A percentile compares a stretch with the other conserved stretches of the same genome.
phyloP scores from a whole-genome alignment of 768 basidiomycete species.

The Suillus decipiens region DNA sequence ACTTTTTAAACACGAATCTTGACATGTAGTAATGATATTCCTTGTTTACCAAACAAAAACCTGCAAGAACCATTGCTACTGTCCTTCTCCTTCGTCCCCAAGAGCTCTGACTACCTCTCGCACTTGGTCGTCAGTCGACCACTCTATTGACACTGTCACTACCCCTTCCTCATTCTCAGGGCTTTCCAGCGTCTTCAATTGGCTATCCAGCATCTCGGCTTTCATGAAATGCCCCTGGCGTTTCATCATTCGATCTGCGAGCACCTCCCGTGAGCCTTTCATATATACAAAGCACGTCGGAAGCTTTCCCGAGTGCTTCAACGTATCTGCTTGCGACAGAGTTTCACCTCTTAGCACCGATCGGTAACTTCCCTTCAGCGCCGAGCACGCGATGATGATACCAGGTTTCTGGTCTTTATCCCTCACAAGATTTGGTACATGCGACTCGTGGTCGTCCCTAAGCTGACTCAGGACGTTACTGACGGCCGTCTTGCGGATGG shows the following conservation, averaged over 20 bases:
- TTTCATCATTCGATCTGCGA: constrained; percentile 63
- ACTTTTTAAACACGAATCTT: no score
- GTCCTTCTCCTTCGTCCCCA: background rate
- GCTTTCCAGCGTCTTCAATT: constrained; percentile 68
- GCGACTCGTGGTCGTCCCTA: constrained; percentile 25
- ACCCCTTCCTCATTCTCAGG: constrained; percentile 70
- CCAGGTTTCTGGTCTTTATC: constrained; percentile 36
- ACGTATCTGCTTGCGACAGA: constrained; percentile 18
- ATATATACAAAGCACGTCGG: constrained; percentile 84
- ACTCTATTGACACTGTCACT: constrained; percentile 56
- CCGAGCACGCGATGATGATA: constrained; percentile 85
- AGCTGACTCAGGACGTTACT: constrained; percentile 21
- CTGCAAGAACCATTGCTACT: background rate
- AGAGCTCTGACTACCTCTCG: constrained; percentile 31
- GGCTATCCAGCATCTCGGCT: constrained; percentile 77
- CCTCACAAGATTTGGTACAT: constrained; percentile 12
- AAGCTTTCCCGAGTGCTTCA: constrained; percentile 33
- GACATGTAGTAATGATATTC: no score
- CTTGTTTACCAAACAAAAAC: no score
- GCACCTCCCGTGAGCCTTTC: constrained; percentile 53
- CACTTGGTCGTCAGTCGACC: constrained; percentile 59
- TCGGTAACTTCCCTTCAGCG: constrained; percentile 80
- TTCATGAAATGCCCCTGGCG: constrained; percentile 85
- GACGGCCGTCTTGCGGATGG: constrained; percentile 64
- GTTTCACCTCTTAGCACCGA: constrained; percentile 65